These are phyloP conservation scores for Rhynchospora tenuis DNA, from an alignment of 176 grass and related monocot species.

Conservation along the genomic window DNA sequence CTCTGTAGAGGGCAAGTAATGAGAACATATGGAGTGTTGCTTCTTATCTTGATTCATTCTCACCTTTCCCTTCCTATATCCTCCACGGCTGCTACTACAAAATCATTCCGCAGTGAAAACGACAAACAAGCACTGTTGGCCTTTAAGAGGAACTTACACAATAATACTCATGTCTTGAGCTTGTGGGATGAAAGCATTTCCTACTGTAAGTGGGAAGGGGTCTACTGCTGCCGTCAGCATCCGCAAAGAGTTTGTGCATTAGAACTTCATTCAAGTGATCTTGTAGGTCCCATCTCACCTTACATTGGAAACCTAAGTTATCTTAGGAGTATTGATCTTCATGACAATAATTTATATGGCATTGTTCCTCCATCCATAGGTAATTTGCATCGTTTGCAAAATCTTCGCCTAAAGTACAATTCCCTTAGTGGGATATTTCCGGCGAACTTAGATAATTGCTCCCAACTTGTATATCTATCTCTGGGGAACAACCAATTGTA, in stretches of 20 bases:
- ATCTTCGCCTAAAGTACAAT: neutral
- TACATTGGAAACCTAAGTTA: slow-evolving; percentile 6
- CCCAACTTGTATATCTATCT: neutral
- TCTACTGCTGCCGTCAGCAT: neutral
- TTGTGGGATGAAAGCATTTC: slow-evolving; percentile 32
- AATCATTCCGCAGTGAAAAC: neutral
- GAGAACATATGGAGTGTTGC: too few relatives aligned
- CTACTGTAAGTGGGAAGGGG: slow-evolving; percentile 30
- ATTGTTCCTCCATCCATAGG: neutral
- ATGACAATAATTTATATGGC: neutral
- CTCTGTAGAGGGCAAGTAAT: too few relatives aligned
- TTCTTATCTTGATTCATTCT: too few relatives aligned
- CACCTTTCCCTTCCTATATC: too few relatives aligned
- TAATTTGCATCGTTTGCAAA: neutral
- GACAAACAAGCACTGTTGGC: neutral
- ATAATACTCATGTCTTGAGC: neutral
- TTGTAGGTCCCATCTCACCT: slow-evolving; percentile 18
- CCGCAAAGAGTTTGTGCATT: slow-evolving; percentile 12
- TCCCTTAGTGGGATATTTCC: neutral
- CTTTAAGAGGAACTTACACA: neutral
- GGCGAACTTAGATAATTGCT: neutral
- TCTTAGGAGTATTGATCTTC: neutral
- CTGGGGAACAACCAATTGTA: too few relatives aligned
- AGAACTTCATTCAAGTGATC: slow-evolving; percentile 9
- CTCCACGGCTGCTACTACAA: too few relatives aligned